Evolutionary conservation across 2,329 filamentous ascomycete species (phyloP), one percentile per base, ranked within the genome.

Genomic region (Coniella lustricola): DNA sequence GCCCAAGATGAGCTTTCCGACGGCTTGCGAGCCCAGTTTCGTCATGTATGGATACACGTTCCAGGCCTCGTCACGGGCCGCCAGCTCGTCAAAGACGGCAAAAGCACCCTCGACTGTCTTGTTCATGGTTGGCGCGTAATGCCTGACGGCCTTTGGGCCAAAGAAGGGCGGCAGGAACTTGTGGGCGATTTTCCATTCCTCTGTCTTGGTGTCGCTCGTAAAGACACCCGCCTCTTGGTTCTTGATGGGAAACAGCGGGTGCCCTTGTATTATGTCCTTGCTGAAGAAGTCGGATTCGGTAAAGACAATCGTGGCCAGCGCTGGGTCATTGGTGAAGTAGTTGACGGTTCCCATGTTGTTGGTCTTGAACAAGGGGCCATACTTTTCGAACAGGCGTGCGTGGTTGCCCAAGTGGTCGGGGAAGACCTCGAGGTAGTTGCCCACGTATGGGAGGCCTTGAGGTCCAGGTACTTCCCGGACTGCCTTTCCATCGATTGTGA

Each of bases 81-180:
- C 77, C 0, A 83, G 64, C 42, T 70, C 65, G 50, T 75, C 72
- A 29, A 75, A 74, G 2, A 74, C 69, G 5, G 63, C 65, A 57
- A 74, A 81, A 0, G 74, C 60, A 16, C 72, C 64, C 54, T 79
- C 71, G 2, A 77, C 68, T 0, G 72, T 74, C 40, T 67, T 60
- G 53, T 81, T 76, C 76, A 84, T 82, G 0, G 68, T 71, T 0
- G 79, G 77, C 0, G 76, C 71, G 52, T 83, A 82, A 55, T 82
- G 79, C 1, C 74, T 67, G 4, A 83, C 77, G 0, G 79, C 79
- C 57, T 79, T 81, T 29, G 79, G 78, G 0, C 72, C 72, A 10
- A 83, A 64, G 0, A 76, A 74, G 0, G 80, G 78, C 0, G 79
- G 77, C 1, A 83, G 55, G 60, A 82, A 84, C 59, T 83, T 84